A percentile compares a stretch with the other conserved stretches of the same genome.
phyloP scores from a whole-genome alignment of 202 grass and related monocot genomes.

The Hordeum pubiflorum region DNA sequence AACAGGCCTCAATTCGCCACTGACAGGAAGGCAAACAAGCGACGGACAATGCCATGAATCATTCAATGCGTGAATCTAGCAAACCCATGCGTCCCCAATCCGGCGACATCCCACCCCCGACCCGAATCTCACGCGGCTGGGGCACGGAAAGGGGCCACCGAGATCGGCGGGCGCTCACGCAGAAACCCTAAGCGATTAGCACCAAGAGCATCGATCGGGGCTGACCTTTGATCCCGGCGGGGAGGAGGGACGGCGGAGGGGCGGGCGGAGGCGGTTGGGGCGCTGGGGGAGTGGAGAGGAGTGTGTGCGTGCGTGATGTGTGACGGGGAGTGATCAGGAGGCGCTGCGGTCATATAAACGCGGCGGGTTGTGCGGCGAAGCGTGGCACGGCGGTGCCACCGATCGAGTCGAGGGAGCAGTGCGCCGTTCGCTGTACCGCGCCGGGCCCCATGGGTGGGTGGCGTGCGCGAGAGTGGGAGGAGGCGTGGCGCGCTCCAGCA shows the following conservation, averaged over 20 bases:
- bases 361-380: background rate
- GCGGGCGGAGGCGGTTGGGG: background rate
- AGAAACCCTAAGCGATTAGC: background rate
- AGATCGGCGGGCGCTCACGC: background rate
- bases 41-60: background rate
- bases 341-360: background rate
- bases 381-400: background rate
- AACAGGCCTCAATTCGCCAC: background rate
- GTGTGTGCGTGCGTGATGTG: background rate
- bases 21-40: background rate
- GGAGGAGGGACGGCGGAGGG: background rate
- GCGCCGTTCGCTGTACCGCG: background rate
- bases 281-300: background rate
- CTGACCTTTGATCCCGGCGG: background rate
- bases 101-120: background rate
- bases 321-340: background rate
- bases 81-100: background rate
- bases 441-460: background rate
- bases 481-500: constrained; percentile 13
- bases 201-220: background rate
- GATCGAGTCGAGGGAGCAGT: background rate
- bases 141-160: background rate
- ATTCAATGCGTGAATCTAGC: background rate
- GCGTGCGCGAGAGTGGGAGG: background rate
- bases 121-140: background rate